These are phyloP conservation scores for Warburgia ugandensis DNA, from an alignment of 164 flowering plant species.

Conservation along the genomic window DNA sequence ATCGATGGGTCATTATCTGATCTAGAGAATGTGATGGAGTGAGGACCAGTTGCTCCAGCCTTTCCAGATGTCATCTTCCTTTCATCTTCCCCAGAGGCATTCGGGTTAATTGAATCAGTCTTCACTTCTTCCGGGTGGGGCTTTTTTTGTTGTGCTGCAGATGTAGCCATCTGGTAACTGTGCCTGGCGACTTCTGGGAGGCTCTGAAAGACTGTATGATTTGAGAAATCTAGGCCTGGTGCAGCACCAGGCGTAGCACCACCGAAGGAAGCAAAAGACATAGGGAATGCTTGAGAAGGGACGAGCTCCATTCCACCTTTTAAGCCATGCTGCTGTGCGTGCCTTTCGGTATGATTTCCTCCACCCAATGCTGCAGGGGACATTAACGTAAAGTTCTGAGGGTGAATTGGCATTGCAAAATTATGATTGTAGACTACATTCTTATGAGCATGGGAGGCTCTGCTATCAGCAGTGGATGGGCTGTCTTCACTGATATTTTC, in stretches of 20 bases:
- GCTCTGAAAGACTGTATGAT: conserved; percentile 57
- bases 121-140: conserved; percentile 42
- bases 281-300: conserved; percentile 63
- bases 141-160: conserved; percentile 48
- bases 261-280: conserved; percentile 65
- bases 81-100: conserved; percentile 37
- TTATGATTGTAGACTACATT: conserved; percentile 49
- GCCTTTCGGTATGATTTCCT: conserved; percentile 37
- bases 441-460: conserved; percentile 45
- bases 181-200: conserved; percentile 65
- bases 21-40: conserved; percentile 66
- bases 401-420: conserved; percentile 49
- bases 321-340: conserved; percentile 35
- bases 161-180: conserved; percentile 39
- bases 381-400: conserved; percentile 64
- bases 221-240: conserved; percentile 62
- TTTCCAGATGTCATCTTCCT: conserved; percentile 37
- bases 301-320: conserved; percentile 57
- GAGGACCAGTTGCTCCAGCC: conserved; percentile 26
- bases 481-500: conserved; percentile 61
- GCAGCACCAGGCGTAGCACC: conserved; percentile 34
- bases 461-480: conserved; percentile 65
- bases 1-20: conserved; percentile 41
- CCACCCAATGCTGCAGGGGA: conserved; percentile 33
- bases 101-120: conserved; percentile 24